Percentiles rank a stretch among this genome's conserved stretches.
phyloP scores from a whole-genome alignment of 2,329 filamentous ascomycete species.

The Xylogone sp. region DNA sequence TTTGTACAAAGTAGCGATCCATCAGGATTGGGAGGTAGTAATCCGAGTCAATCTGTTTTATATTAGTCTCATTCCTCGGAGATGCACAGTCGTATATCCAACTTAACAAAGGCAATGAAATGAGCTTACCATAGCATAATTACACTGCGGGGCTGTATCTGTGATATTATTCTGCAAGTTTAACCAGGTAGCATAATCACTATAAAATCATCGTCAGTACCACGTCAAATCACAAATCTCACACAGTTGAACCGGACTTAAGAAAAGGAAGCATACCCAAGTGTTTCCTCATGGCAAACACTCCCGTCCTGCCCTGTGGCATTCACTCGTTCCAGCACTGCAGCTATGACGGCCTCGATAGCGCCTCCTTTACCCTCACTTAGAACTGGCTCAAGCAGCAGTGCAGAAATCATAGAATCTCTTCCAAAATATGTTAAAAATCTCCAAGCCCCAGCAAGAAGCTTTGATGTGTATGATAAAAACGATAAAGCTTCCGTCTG shows the following conservation, averaged over 20 bases:
- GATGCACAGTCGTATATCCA: not conserved
- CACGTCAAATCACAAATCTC: not conserved
- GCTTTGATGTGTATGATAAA: slow-evolving; percentile 59
- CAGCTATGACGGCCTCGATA: slow-evolving; percentile 57
- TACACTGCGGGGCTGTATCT: slow-evolving; percentile 49
- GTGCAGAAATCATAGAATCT: slow-evolving; percentile 58
- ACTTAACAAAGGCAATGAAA: not conserved
- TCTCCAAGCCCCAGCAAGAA: slow-evolving; percentile 61
- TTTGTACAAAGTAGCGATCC: slow-evolving; percentile 53
- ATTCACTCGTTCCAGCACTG: slow-evolving; percentile 59
- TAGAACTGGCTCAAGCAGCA: slow-evolving; percentile 55
- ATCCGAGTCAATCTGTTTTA: slow-evolving; percentile 52
- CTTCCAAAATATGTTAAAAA: slow-evolving; percentile 66
- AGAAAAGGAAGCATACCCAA: slow-evolving; percentile 35
- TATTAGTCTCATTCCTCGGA: slow-evolving; percentile 8
- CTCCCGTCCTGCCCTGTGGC: slow-evolving; percentile 48
- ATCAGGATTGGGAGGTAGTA: slow-evolving; percentile 57
- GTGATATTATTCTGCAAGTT: slow-evolving; percentile 50
- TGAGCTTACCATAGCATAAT: slow-evolving; percentile 48
- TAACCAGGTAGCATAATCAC: slow-evolving; percentile 59
- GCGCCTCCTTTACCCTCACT: slow-evolving; percentile 51
- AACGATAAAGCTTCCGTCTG: slow-evolving; percentile 55
- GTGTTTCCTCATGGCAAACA: slow-evolving; percentile 62
- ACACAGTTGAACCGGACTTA: not conserved
- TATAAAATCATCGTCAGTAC: slow-evolving; percentile 11